A percentile compares a stretch with the other conserved stretches of the same genome.
These are phyloP conservation scores for Bombardia bombarda DNA, from an alignment of 495 filamentous ascomycete species.

Conservation along the genomic window DNA sequence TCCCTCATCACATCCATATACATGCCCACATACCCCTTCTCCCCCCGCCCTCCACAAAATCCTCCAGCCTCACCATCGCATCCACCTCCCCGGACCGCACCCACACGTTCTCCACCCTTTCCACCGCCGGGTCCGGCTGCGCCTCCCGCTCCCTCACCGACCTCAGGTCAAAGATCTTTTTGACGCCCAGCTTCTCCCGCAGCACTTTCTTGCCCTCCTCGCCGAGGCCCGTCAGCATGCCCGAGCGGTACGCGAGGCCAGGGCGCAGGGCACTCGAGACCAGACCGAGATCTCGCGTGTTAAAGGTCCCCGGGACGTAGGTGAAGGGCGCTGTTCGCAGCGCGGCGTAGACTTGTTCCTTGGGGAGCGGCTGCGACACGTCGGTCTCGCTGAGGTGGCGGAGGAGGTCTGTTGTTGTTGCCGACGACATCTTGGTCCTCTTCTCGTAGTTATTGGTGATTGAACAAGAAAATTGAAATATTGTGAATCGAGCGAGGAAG, in stretches of 20 bases:
- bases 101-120: slow-evolving; percentile 35
- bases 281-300: slow-evolving; percentile 48
- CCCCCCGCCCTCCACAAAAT: slow-evolving; percentile 35
- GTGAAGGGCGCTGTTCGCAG: slow-evolving; percentile 46
- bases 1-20: slow-evolving; percentile 33
- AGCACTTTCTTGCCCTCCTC: slow-evolving; percentile 29
- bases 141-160: slow-evolving; percentile 25
- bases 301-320: slow-evolving; percentile 41
- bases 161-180: slow-evolving; percentile 37
- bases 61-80: slow-evolving; percentile 19
- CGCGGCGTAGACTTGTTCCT: slow-evolving; percentile 16
- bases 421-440: background rate
- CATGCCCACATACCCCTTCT: slow-evolving; percentile 30
- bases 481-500: too few relatives aligned
- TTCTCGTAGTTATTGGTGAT: too few relatives aligned
- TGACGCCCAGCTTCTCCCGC: slow-evolving; percentile 27
- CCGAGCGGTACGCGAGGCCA: slow-evolving; percentile 45
- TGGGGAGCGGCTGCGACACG: slow-evolving; percentile 22
- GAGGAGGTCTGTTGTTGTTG: slow-evolving; percentile 23
- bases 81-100: slow-evolving; percentile 21
- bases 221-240: slow-evolving; percentile 26
- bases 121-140: slow-evolving; percentile 29
- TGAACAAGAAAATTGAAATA: too few relatives aligned
- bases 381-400: slow-evolving; percentile 29
- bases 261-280: slow-evolving; percentile 24